Conservation (phyloP, 805 yeast species). For the Suhomyces pyralidae region DNA sequence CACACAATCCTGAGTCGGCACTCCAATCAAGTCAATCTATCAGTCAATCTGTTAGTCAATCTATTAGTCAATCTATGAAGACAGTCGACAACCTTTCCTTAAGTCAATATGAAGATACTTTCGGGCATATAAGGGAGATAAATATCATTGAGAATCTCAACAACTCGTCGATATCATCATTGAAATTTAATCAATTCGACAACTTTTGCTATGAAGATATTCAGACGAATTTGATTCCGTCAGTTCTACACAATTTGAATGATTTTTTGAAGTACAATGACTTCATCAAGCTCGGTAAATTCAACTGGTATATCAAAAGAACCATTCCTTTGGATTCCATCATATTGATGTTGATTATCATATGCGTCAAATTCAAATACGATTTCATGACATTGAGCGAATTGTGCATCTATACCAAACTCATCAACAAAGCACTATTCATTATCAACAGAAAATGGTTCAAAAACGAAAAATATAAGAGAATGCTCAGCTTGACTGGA, state of each 20-base stretch:
- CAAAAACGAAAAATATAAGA: slow-evolving; percentile 44
- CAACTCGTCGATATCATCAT: slow-evolving; percentile 33
- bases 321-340: slow-evolving; percentile 62
- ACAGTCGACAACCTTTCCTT: slow-evolving; percentile 20
- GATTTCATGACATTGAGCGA: slow-evolving; percentile 38
- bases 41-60: background rate
- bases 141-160: slow-evolving; percentile 39
- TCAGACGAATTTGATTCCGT: slow-evolving; percentile 52
- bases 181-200: slow-evolving; percentile 33
- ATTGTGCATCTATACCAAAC: slow-evolving; percentile 34
- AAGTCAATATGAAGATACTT: slow-evolving; percentile 39
- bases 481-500: slow-evolving; percentile 44
- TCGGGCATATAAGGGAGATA: slow-evolving; percentile 35
- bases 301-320: slow-evolving; percentile 59
- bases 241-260: slow-evolving; percentile 53
- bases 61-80: background rate
- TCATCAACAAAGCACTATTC: slow-evolving; percentile 41
- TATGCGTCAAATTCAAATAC: slow-evolving; percentile 50
- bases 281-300: slow-evolving; percentile 50
- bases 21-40: background rate
- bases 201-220: slow-evolving; percentile 51
- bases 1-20: background rate
- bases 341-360: slow-evolving; percentile 48
- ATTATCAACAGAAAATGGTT: slow-evolving; percentile 44
- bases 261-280: slow-evolving; percentile 53